A percentile compares a stretch with the other conserved stretches of the same genome.
Evolutionary conservation across 768 basidiomycete genomes (phyloP).

Genomic region (Calocybe indica): DNA sequence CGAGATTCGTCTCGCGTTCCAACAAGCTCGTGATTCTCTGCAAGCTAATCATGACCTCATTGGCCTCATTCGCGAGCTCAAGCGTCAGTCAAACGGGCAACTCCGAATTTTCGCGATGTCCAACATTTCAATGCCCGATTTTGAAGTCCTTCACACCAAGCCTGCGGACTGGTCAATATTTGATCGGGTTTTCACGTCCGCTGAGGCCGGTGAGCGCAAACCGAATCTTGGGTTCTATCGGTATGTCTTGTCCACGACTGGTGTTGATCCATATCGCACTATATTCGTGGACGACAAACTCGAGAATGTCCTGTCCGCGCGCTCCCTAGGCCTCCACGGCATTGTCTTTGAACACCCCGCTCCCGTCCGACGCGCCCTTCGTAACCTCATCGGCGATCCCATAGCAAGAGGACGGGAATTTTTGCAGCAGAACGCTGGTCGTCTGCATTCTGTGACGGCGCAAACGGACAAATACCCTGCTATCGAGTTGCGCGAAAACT

Average conservation of each 20-base stretch:
- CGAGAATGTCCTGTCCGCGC: conserved; percentile 53
- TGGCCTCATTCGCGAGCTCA: conserved; percentile 39
- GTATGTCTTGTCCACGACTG: conserved; percentile 38
- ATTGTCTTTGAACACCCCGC: conserved; percentile 41
- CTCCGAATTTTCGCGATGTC: conserved; percentile 50
- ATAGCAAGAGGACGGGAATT: conserved; percentile 34
- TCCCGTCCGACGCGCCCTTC: conserved; percentile 37
- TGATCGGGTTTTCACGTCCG: conserved; percentile 47
- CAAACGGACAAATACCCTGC: conserved; percentile 21
- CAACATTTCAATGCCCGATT: conserved; percentile 53
- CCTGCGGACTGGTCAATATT: conserved; percentile 44
- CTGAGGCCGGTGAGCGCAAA: conserved; percentile 46
- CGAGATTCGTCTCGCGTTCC: conserved; percentile 39
- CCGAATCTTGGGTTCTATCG: conserved; percentile 49
- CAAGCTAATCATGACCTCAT: conserved; percentile 39
- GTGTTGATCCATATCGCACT: conserved; percentile 36
- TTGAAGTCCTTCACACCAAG: conserved; percentile 36
- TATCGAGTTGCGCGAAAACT: conserved; percentile 41
- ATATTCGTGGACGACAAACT: conserved; percentile 58
- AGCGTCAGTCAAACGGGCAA: conserved; percentile 23
- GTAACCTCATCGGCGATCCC: conserved; percentile 44
- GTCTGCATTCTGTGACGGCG: conserved; percentile 39
- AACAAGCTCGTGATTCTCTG: conserved; percentile 42
- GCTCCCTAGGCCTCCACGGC: conserved; percentile 50
- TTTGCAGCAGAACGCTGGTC: conserved; percentile 32